Base-by-base conservation (phyloP, 2,329 filamentous ascomycete genomes). In the Cordyceps pruinosa region DNA sequence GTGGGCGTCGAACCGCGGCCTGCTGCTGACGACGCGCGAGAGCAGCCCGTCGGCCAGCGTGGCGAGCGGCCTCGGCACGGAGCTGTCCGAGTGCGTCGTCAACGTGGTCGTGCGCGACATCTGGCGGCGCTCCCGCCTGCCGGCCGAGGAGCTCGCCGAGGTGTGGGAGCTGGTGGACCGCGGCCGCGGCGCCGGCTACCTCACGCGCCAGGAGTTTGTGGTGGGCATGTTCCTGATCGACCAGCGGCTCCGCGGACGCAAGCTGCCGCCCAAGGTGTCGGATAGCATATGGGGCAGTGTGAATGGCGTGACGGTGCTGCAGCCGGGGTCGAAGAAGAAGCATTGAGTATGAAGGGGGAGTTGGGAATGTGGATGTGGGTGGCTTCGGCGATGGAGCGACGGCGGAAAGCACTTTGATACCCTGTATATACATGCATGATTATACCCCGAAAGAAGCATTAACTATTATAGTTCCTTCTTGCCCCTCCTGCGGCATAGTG, bases 141-240 rank as follows among this genome's bases (percentile, higher is more conserved):
- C 87, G 0, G 69, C 69, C 0, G 82, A 88, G 65, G 85, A 88
- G 64, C 76, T 94, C 34, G 84, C 84, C 44, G 86, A 89, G 70
- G 85, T 92, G 1, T 94, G 88, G 86, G 84, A 86, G 42, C 74
- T 93, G 19, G 89, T 93, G 12, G 87, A 88, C 66, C 72, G 77
- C 1, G 70, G 74, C 7, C 68, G 72, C 1, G n/a, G n/a, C n/a
- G 66, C 72, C 15, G 86, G 86, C 1, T 74, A 79, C 62, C 71
- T 94, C 55, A 75, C 73, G 57, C 81, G 82, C 65, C 79, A 86
- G 56, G 87, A 91, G 72, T 94, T 94, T 68, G 87, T 94, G 0
- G 88, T 93, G 1, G 89, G 89, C 10, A 79, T 90, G 74, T 94
- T 89, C 88, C 72, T 94, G 49, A 82, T 94, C 35, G 89, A 94